Evolutionary conservation across 768 basidiomycete genomes (phyloP), one percentile per base, ranked within the genome.

Genomic region (Strobilomyces confusus): DNA sequence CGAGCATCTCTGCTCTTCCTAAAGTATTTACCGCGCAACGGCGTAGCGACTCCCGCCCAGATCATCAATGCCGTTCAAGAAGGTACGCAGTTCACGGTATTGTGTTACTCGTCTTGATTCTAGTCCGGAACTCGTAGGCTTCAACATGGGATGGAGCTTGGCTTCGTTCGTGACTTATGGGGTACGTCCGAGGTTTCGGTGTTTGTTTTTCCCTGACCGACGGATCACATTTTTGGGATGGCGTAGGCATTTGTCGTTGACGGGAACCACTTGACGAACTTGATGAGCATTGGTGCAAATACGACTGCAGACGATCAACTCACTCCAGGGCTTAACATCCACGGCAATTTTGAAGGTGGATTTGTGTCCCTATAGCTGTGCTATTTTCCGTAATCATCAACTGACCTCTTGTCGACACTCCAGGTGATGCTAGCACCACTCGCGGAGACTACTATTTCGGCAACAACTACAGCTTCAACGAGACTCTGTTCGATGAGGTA

Each of bases 261-360:
- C 15, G 64, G 64, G 4, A 65, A 66, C n/a, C 64, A 63, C 20
- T 43, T 65, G 53, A 65, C 63, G 15, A 64, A 64, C 25, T 52
- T 66, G 56, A 64, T 64, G 64, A 55, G 50, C 42, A 64, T 64
- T n/a, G 63, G 62, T 43, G 57, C 57, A 46, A 65, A 65, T 17
- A 50, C 54, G 12, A 65, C 64, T 9, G 53, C 46, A 12, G 29
- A 57, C 0, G 30, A 17, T 41, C 19, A 53, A 26, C 32, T 57
- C 44, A 56, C 55, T 32, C 62, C 62, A 0, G 64, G 64, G 19
- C 48, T 65, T 0, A 66, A 53, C 33, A 56, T 54, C 30, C 64
- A 67, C 17, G 57, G 64, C 3, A 66, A 61, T 29, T 61, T 64
- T 41, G 64, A 65, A 57, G 64, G 64, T 51, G 32, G 37, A 4